Evolutionary conservation across 371 early-diverging fungal genomes (phyloP).

Genomic region (Mortierella sp.): DNA sequence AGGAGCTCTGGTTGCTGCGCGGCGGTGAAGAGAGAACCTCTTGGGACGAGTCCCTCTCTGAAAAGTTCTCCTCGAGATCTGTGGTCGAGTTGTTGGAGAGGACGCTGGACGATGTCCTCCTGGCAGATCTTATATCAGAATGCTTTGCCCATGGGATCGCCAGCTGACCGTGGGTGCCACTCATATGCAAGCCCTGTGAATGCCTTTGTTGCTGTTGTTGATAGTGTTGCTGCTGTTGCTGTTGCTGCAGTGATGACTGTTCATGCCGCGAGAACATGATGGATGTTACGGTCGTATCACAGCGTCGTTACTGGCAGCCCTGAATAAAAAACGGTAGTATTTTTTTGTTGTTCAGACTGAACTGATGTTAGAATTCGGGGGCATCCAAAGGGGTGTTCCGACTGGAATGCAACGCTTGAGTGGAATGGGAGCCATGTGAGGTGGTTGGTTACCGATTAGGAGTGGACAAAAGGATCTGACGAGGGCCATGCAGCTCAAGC

Average conservation of each 20-base stretch:
- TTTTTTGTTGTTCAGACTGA: neutral
- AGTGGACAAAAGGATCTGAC: neutral
- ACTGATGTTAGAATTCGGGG: neutral
- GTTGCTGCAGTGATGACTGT: neutral
- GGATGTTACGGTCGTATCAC: neutral
- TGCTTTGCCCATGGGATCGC: slow-evolving; percentile 34
- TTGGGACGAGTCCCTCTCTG: slow-evolving; percentile 33
- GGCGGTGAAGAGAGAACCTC: slow-evolving; percentile 24
- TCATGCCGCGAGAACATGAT: neutral
- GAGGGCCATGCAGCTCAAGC: slow-evolving; percentile 3
- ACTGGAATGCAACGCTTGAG: neutral
- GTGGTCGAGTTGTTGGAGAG: slow-evolving; percentile 50
- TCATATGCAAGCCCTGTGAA: slow-evolving; percentile 4
- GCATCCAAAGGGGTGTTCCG: neutral
- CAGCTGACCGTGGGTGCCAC: slow-evolving; percentile 15
- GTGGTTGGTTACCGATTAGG: neutral
- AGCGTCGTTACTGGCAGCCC: neutral
- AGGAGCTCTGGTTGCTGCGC: slow-evolving; percentile 33
- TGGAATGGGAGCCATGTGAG: neutral
- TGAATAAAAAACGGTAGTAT: neutral
- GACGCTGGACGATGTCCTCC: slow-evolving; percentile 34
- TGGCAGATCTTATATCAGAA: slow-evolving; percentile 25
- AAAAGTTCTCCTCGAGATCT: slow-evolving; percentile 38
- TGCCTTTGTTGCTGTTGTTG: slow-evolving; percentile 15
- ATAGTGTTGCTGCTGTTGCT: slow-evolving; percentile 8